phyloP scores from a whole-genome alignment of 2,329 filamentous ascomycete genomes.

The Periconia sp. region DNA sequence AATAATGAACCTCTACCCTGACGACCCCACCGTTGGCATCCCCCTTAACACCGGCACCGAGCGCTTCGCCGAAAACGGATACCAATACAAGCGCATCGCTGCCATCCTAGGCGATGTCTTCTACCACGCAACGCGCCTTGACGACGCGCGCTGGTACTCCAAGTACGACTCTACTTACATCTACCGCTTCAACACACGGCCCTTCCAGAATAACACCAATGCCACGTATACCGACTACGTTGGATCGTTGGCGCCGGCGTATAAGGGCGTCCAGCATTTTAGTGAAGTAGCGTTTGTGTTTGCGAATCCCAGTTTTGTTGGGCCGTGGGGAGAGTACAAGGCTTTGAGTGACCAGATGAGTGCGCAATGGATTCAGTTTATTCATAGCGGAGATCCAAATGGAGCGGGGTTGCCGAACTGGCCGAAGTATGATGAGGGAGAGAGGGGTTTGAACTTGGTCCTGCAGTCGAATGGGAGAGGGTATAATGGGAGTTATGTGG shows the following conservation, averaged over 20 bases:
- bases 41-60: constrained; percentile 35
- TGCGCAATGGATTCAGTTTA: constrained; percentile 49
- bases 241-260: constrained; percentile 46
- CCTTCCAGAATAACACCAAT: constrained; percentile 29
- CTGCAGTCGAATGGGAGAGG: constrained; percentile 46
- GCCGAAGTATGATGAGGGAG: constrained; percentile 45
- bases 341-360: constrained; percentile 49
- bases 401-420: constrained; percentile 38
- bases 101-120: constrained; percentile 57
- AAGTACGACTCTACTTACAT: constrained; percentile 56
- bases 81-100: constrained; percentile 58
- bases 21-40: constrained; percentile 35
- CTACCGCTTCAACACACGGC: constrained; percentile 61
- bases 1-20: constrained; percentile 38
- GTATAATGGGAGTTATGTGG: constrained; percentile 45
- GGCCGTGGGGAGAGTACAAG: constrained; percentile 43
- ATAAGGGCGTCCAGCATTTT: constrained; percentile 58
- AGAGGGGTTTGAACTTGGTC: constrained; percentile 47
- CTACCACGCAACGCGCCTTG: constrained; percentile 58
- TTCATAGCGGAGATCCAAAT: constrained; percentile 44
- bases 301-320: constrained; percentile 43
- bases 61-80: constrained; percentile 34
- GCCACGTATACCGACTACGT: constrained; percentile 43
- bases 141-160: constrained; percentile 48
- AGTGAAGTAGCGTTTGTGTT: constrained; percentile 53